These are phyloP conservation scores for Zygosaccharomyces pseudobailii DNA, from an alignment of 1,139 yeast genomes.

Conservation along the genomic window DNA sequence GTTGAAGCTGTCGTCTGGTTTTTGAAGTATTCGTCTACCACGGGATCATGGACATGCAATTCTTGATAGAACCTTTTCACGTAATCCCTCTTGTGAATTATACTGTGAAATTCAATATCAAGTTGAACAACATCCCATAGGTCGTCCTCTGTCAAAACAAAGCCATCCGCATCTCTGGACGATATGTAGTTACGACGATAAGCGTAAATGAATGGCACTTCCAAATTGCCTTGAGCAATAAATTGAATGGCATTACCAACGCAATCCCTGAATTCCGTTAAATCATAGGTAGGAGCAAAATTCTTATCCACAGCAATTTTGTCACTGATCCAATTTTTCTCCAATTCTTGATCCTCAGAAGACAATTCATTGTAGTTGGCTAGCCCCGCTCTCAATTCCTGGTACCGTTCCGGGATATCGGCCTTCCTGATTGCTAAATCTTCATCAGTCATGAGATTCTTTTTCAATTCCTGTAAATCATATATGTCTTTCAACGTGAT, in stretches of 20 bases:
- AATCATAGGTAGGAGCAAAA: slow-evolving; percentile 39
- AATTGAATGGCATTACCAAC: slow-evolving; percentile 76
- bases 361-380: slow-evolving; percentile 59
- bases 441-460: slow-evolving; percentile 84
- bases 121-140: slow-evolving; percentile 85
- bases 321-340: slow-evolving; percentile 74
- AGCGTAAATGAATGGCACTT: slow-evolving; percentile 95
- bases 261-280: slow-evolving; percentile 63
- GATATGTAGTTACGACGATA: slow-evolving; percentile 80
- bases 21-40: slow-evolving; percentile 51
- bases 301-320: slow-evolving; percentile 51
- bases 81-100: slow-evolving; percentile 68
- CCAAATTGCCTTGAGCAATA: slow-evolving; percentile 71
- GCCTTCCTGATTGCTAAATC: slow-evolving; percentile 83
- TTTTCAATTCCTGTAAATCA: slow-evolving; percentile 89
- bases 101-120: slow-evolving; percentile 85
- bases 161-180: slow-evolving; percentile 50
- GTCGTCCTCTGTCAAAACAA: slow-evolving; percentile 71
- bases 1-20: slow-evolving; percentile 51
- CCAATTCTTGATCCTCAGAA: slow-evolving; percentile 63
- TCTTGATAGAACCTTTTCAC: slow-evolving; percentile 55
- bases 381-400: slow-evolving; percentile 60
- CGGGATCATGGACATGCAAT: slow-evolving; percentile 54
- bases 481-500: slow-evolving; percentile 80
- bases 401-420: slow-evolving; percentile 92